Evolutionary conservation across 306 rosid species (phyloP).

Genomic region (Castanospermum australe): DNA sequence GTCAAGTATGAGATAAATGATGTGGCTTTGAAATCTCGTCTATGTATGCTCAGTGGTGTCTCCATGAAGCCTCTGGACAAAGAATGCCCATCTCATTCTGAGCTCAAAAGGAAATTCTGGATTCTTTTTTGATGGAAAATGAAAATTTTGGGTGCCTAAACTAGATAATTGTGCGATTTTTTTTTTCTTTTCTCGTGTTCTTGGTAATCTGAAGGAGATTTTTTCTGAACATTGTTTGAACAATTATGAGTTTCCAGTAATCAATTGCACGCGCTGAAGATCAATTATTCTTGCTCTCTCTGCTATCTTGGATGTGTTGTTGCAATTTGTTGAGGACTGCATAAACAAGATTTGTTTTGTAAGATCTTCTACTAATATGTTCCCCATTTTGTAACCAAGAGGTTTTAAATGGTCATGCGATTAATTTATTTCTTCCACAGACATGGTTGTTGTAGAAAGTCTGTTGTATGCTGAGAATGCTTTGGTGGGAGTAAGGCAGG

Average conservation of each 20-base stretch:
- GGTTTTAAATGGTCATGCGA: not conserved
- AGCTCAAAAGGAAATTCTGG: constrained; percentile 12
- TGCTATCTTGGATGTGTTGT: constrained; percentile 14
- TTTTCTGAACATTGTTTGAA: constrained; percentile 17
- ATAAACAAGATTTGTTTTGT: not conserved
- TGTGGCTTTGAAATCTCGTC: not conserved
- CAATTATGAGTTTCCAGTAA: constrained; percentile 19
- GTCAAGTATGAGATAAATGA: constrained; percentile 24
- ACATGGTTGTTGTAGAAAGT: not conserved
- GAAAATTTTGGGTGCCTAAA: constrained; percentile 22
- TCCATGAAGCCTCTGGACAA: constrained; percentile 17
- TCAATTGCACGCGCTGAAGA: constrained; percentile 16
- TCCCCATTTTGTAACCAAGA: too few species aligned
- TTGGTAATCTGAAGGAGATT: constrained; percentile 11
- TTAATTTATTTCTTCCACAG: not conserved
- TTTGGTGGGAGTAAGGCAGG: not conserved
- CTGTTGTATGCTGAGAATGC: not conserved
- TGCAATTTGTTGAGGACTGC: not conserved
- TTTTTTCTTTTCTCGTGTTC: not conserved
- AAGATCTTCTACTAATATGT: not conserved
- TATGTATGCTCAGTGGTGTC: not conserved
- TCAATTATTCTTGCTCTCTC: not conserved
- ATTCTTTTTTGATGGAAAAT: constrained; percentile 14
- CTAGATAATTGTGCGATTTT: constrained; percentile 17
- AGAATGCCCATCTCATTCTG: constrained; percentile 9